Evolutionary conservation across 2,329 filamentous ascomycete species (phyloP).

Genomic region (Diaporthe amygdali): DNA sequence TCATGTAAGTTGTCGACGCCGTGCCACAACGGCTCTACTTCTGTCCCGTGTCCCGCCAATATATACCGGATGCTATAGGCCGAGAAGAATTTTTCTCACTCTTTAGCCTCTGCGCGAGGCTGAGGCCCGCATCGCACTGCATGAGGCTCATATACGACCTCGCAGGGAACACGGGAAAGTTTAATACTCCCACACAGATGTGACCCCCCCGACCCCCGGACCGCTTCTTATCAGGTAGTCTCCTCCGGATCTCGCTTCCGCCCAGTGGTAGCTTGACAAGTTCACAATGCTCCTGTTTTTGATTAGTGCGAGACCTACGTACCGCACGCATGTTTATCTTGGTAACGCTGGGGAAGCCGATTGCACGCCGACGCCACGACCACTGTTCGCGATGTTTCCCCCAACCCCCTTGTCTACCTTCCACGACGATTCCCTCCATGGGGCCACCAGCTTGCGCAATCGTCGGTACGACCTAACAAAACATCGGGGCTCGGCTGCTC

Average conservation of each 20-base stretch:
- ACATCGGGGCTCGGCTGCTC: neutral
- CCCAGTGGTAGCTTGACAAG: neutral
- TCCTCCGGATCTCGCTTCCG: neutral
- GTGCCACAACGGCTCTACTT: neutral
- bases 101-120: slow-evolving; percentile 13
- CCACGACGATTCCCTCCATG: neutral
- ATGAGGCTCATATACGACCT: slow-evolving; percentile 16
- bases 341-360: neutral
- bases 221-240: neutral
- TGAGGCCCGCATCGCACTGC: slow-evolving; percentile 11
- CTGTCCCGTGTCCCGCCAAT: neutral
- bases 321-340: neutral
- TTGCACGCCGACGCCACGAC: neutral
- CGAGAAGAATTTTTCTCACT: neutral
- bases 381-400: neutral
- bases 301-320: neutral
- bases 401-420: neutral
- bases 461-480: neutral
- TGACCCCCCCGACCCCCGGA: neutral
- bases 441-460: neutral
- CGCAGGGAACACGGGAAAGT: neutral
- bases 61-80: slow-evolving; percentile 15
- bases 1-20: slow-evolving; percentile 1
- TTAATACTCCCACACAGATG: slow-evolving; percentile 7
- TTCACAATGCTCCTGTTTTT: neutral